Conservation (phyloP, 1,139 yeast species). For the Debaryomyces nepalensis region DNA sequence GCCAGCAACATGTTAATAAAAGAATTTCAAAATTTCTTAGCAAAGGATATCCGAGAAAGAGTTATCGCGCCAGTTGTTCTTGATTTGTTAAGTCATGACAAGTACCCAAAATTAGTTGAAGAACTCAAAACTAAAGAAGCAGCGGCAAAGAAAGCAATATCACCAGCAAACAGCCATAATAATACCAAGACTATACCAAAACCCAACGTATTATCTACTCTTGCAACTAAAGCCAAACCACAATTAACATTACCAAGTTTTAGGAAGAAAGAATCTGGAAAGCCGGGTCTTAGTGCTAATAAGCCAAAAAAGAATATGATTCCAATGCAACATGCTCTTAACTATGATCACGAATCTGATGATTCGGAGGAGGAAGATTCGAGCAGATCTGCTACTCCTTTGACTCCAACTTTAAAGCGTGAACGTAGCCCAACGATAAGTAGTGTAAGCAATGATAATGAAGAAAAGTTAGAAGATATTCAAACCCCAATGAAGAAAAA, state of each 20-base stretch:
- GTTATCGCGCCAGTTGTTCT: constrained; percentile 73
- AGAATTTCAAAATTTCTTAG: constrained; percentile 66
- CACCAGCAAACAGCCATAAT: constrained; percentile 21
- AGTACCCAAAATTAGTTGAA: constrained; percentile 58
- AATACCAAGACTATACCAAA: constrained; percentile 16
- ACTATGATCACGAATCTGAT: constrained; percentile 51
- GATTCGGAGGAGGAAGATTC: constrained; percentile 52
- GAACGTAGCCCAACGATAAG: constrained; percentile 29
- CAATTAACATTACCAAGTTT: constrained; percentile 50
- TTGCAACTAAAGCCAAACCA: constrained; percentile 31
- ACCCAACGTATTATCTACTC: constrained; percentile 33
- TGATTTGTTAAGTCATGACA: constrained; percentile 62
- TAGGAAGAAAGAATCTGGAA: constrained; percentile 47
- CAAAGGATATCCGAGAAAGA: constrained; percentile 77
- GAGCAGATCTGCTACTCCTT: constrained; percentile 49
- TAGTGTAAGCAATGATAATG: constrained; percentile 41
- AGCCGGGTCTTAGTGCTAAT: constrained; percentile 18
- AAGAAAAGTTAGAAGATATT: constrained; percentile 26
- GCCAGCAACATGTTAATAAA: constrained; percentile 62
- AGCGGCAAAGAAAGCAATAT: constrained; percentile 26
- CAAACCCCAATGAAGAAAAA: constrained; percentile 19
- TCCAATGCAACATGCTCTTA: constrained; percentile 78
- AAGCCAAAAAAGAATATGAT: constrained; percentile 37
- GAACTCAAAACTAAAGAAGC: constrained; percentile 46
- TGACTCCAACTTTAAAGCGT: constrained; percentile 33